Base-by-base conservation (phyloP, 139 green algal genomes). In the Medakamo hakoo region DNA sequence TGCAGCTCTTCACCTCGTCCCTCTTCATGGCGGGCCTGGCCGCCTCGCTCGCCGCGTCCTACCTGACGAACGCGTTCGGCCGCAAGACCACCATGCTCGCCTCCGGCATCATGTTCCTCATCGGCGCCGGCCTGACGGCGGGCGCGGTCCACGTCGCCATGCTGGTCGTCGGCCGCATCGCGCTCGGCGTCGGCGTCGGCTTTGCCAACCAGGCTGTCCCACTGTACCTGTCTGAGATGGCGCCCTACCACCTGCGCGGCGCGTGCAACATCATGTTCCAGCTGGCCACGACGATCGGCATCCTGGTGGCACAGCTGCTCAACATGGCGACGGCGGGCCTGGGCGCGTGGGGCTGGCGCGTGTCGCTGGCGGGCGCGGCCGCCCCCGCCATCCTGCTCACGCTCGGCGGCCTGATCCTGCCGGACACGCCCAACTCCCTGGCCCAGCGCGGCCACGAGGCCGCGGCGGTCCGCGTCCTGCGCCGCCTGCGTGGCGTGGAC, bases 371-470 rank as follows among this genome's bases (percentile, higher is more conserved):
- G 26, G 55, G 72, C 29, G 70, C 65, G 20, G 70, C 30, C 20
- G 70, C 66, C 21, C 71, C 71, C 16, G 73, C 70, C 18, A 1
- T 73, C 49, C 26, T 73, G 23, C 57, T 79, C 27, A 40, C 71
- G 18, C 1, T 67, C 1, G 83, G 84, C 24, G 68, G 63, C 58
- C 60, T 90, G 22, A 32, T 85, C 28, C 69, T 91, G 56, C 78
- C 82, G 1, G 82, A 92, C 24, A 88, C 84, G 1, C 84, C 83
- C 63, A 92, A 90, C 78, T 82, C 68, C 3, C 73, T 92, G 29
- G 65, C 86, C 4, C 73, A 82, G 73, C 74, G 84, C 22, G 81
- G 82, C n/a, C 30, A 76, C 5, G 1, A 30, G 3, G 79, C 82
- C 18, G 32, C 76, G 14, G 83, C 64, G 1, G 59, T 62, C 4